phyloP scores from a whole-genome alignment of 371 early-diverging fungal genomes.

The Quaeritorhiza haematococci region DNA sequence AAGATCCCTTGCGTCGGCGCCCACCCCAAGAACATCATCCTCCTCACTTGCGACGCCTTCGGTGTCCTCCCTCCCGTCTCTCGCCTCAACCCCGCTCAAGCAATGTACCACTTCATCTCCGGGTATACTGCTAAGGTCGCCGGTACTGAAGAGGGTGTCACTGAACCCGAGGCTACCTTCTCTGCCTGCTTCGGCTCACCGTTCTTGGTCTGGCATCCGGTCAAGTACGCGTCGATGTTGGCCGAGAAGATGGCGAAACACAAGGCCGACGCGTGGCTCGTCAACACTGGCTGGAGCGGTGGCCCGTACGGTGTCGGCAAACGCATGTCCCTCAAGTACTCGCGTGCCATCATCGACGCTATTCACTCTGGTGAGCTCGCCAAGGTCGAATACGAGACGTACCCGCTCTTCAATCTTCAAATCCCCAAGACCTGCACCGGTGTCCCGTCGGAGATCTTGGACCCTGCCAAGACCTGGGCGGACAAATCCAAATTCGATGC shows the following conservation, averaged over 20 bases:
- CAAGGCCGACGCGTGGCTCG: slow-evolving; percentile 88
- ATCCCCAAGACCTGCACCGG: slow-evolving; percentile 73
- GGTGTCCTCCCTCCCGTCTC: slow-evolving; percentile 93
- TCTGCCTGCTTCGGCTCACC: slow-evolving; percentile 95
- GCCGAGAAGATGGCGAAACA: slow-evolving; percentile 89
- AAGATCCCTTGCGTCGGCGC: slow-evolving; percentile 90
- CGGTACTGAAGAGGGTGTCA: slow-evolving; percentile 95
- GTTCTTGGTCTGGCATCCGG: slow-evolving; percentile 95
- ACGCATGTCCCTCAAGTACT: slow-evolving; percentile 92
- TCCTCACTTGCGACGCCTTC: slow-evolving; percentile 96
- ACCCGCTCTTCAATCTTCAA: slow-evolving; percentile 78
- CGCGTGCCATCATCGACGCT: slow-evolving; percentile 94
- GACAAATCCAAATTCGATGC: slow-evolving; percentile 53
- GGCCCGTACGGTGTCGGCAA: slow-evolving; percentile 85
- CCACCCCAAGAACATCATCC: slow-evolving; percentile 93
- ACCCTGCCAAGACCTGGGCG: slow-evolving; percentile 84
- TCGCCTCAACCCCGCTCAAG: slow-evolving; percentile 84
- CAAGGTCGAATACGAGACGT: slow-evolving; percentile 71
- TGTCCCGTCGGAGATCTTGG: slow-evolving; percentile 81
- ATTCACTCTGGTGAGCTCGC: slow-evolving; percentile 85
- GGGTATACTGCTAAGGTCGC: slow-evolving; percentile 69
- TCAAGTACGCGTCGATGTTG: slow-evolving; percentile 94
- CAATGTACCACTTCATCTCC: slow-evolving; percentile 95
- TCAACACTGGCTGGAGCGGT: slow-evolving; percentile 98
- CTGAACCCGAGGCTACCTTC: slow-evolving; percentile 91